Evolutionary conservation across 495 filamentous ascomycete genomes (phyloP), one percentile per base, ranked within the genome.

Genomic region (Xylaria acuta): DNA sequence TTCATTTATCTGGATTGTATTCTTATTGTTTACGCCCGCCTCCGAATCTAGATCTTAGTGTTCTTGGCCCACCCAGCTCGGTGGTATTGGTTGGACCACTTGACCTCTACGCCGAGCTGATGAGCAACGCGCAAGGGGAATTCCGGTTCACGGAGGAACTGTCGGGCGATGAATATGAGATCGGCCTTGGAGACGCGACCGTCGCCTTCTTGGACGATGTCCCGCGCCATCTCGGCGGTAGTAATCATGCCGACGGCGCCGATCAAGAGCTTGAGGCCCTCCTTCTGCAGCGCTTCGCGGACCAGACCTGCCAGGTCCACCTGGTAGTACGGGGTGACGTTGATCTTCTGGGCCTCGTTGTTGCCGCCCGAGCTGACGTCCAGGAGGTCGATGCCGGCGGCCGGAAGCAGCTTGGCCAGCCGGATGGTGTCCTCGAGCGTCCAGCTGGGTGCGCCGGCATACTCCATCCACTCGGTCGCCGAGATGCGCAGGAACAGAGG

Each of bases 181-280:
- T 93, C 91, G 3, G 88, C 90, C 76, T 86, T 83, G 0, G 89
- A 82, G 43, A 68, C 79, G 49, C 79, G 77, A 0, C 85, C 86
- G 1, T 73, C 71, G 40, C 74, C 82, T 9, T 86, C 86, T 77
- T 91, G 83, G 8, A 92, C 86, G 53, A 92, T 84, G 1, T 78
- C 67, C 47, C 84, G 80, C n/a, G 91, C 91, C 66, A 84, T 85
- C 66, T 89, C 85, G 8, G 89, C 88, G 66, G 87, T 85, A 12
- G 86, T 91, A 75, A 96, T 90, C 69, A 90, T 78, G 2, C 93
- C 93, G 1, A 95, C 92, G n/a, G 90, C 89, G n/a, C 89, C 90
- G 54, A 95, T 87, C 3, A 86, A 69, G 69, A 94, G 78, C 18
- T 84, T 78, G 69, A 88, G 82, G 0, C 89, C 89, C 20, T 85